Evolutionary conservation across 169 alveolate species (phyloP).

Genomic region (Cryptosporidium sp.): DNA sequence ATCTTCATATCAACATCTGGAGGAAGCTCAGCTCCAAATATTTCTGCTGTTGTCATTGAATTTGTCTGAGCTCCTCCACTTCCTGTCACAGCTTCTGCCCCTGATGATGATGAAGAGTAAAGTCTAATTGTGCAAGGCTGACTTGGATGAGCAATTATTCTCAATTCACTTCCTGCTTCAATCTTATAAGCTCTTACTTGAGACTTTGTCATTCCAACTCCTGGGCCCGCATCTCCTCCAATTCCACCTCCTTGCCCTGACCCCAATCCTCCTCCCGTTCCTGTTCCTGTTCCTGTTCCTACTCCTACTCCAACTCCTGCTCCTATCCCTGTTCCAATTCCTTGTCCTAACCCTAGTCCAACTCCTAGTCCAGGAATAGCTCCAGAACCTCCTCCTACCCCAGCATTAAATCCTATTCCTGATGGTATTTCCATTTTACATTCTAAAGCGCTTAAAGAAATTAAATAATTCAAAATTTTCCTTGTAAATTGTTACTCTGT

Average conservation of each 20-base stretch:
- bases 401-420: neutral
- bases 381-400: neutral
- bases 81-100: neutral
- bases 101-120: constrained; percentile 20
- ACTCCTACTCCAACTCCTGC: neutral
- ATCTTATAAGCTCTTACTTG: constrained; percentile 72
- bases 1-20: constrained; percentile 85
- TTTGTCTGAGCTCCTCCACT: constrained; percentile 8
- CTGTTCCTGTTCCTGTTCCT: neutral
- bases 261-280: neutral
- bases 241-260: neutral
- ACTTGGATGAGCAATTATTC: constrained; percentile 62
- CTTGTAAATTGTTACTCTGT: neutral
- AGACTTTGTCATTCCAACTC: constrained; percentile 29
- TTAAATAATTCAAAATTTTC: neutral
- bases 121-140: constrained; percentile 71
- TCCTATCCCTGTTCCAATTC: neutral
- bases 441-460: neutral
- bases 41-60: constrained; percentile 83
- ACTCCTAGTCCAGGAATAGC: neutral
- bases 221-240: neutral
- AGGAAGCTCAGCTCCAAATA: constrained; percentile 87
- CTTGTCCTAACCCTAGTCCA: neutral
- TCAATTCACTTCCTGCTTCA: constrained; percentile 67
- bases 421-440: neutral